A percentile compares a stretch with the other conserved stretches of the same genome.
phyloP scores from a whole-genome alignment of 2,329 filamentous ascomycete species.

The Curvularia sp. region DNA sequence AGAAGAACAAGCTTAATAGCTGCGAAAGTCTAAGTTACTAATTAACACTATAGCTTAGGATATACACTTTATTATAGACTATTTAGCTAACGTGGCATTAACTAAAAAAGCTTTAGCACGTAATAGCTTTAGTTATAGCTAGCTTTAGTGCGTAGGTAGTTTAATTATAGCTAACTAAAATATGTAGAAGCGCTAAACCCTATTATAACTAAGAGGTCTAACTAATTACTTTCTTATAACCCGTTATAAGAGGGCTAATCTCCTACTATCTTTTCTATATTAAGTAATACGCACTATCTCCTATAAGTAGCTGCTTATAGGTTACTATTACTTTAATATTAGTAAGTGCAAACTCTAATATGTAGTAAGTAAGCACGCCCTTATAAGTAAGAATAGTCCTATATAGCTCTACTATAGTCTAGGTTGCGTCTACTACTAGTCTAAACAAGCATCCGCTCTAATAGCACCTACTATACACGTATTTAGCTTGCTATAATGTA shows the following conservation, averaged over 20 bases:
- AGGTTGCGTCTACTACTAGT: background rate
- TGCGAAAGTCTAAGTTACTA: no score
- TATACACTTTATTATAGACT: no score
- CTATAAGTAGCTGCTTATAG: background rate
- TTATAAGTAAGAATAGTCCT: background rate
- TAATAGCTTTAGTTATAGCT: no score
- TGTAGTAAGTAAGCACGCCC: background rate
- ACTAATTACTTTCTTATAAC: background rate
- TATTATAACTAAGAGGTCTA: background rate
- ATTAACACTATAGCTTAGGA: no score
- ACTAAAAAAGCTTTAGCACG: no score
- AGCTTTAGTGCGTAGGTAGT: no score
- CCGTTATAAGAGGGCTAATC: background rate
- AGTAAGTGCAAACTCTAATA: background rate
- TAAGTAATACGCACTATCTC: background rate
- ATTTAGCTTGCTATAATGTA: background rate
- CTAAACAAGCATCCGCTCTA: background rate
- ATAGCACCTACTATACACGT: background rate
- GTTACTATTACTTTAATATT: background rate
- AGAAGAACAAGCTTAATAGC: no score
- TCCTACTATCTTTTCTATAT: background rate
- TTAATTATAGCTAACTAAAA: background rate
- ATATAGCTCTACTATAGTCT: background rate
- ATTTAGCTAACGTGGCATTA: no score
- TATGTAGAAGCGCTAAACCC: background rate